These are phyloP conservation scores for Phytophthora boehmeriae DNA, from an alignment of 352 stramenopile species.

Conservation along the genomic window DNA sequence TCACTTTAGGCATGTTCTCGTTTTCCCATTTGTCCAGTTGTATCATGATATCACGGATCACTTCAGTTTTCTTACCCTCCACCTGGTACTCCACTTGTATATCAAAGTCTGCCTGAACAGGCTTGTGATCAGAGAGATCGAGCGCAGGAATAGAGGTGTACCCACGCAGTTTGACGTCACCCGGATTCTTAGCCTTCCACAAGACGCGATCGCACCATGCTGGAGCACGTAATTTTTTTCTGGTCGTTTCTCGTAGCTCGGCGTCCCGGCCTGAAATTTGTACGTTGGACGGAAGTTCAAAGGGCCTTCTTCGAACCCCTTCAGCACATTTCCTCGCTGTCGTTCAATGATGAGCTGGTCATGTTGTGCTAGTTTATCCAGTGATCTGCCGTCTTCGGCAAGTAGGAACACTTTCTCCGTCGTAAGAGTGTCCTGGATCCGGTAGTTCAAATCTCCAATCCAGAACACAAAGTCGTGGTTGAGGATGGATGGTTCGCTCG, in stretches of 20 bases:
- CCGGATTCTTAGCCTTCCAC: slow-evolving; percentile 69
- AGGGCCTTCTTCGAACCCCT: slow-evolving; percentile 90
- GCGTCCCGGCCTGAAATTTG: slow-evolving; percentile 97
- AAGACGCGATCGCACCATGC: slow-evolving; percentile 95
- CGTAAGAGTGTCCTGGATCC: slow-evolving; percentile 81
- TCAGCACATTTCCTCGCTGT: slow-evolving; percentile 74
- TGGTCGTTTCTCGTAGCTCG: slow-evolving; percentile 95
- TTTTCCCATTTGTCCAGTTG: slow-evolving; percentile 97
- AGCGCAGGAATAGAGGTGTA: slow-evolving; percentile 93
- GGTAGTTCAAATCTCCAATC: slow-evolving; percentile 93
- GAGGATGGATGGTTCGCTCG: slow-evolving; percentile 75
- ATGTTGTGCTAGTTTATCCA: slow-evolving; percentile 43
- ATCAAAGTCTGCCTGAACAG: slow-evolving; percentile 94
- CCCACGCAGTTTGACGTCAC: slow-evolving; percentile 65
- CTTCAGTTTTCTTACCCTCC: slow-evolving; percentile 85
- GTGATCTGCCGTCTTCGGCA: slow-evolving; percentile 43
- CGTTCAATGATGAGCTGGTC: slow-evolving; percentile 81
- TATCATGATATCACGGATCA: slow-evolving; percentile 94
- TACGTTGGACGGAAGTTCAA: slow-evolving; percentile 97
- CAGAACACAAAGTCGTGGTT: slow-evolving; percentile 99
- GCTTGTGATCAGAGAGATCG: slow-evolving; percentile 98
- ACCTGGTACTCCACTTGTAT: slow-evolving; percentile 94
- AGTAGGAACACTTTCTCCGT: slow-evolving; percentile 79
- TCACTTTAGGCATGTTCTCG: slow-evolving; percentile 94
- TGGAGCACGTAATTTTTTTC: slow-evolving; percentile 99